Percentiles rank a stretch among this genome's conserved stretches.
phyloP scores from a whole-genome alignment of 2,329 filamentous ascomycete species.

The Aspergillaceae sp. region DNA sequence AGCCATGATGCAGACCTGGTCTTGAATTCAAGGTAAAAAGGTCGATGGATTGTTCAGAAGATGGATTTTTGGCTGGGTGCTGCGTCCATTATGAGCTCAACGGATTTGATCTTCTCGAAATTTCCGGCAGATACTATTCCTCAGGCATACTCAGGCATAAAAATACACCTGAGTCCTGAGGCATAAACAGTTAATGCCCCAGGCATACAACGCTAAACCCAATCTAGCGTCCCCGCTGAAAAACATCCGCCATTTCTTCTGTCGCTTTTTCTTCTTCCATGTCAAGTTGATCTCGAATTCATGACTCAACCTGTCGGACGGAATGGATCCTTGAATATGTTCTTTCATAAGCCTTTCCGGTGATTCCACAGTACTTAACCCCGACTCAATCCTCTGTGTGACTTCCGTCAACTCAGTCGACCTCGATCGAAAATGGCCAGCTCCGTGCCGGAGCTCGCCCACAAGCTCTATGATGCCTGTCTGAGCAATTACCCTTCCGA shows the following conservation, averaged over 20 bases:
- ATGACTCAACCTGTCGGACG: background rate
- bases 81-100: conserved; percentile 15
- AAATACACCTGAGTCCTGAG: conserved; percentile 5
- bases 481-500: conserved; percentile 31
- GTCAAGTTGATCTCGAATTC: conserved; percentile 1
- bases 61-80: conserved; percentile 1
- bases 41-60: too few species aligned
- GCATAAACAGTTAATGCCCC: background rate
- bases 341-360: conserved; percentile 18
- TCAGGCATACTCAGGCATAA: conserved; percentile 14
- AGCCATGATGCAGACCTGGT: conserved; percentile 44
- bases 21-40: background rate
- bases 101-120: conserved; percentile 36
- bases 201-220: conserved; percentile 10
- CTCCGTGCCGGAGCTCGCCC: conserved; percentile 32
- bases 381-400: conserved; percentile 9
- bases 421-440: conserved; percentile 19
- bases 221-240: conserved; percentile 16
- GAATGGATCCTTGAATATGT: conserved; percentile 22
- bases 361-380: conserved; percentile 7
- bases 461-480: conserved; percentile 39
- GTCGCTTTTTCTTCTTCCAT: conserved; percentile 5
- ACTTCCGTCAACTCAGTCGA: conserved; percentile 9
- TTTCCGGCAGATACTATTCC: conserved; percentile 25
- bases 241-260: conserved; percentile 15